Conservation (phyloP, 441 rosid genomes). For the Aquilaria agallochum region DNA sequence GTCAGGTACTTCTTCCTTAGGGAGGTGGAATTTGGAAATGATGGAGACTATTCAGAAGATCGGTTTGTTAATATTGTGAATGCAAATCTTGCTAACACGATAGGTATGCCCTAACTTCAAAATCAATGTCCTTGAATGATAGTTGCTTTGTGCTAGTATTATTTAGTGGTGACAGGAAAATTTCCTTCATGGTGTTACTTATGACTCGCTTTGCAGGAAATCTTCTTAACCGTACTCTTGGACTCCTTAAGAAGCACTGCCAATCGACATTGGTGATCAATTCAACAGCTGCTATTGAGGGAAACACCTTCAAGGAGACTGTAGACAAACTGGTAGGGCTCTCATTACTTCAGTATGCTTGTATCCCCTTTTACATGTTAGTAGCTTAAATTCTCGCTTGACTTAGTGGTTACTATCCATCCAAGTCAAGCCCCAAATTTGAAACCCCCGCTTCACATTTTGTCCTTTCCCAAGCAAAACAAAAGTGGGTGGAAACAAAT, state of each 20-base stretch:
- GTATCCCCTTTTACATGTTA: no score
- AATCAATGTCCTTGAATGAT: not conserved
- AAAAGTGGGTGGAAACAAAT: no score
- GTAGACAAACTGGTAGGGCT: constrained; percentile 66
- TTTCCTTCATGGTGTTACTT: not conserved
- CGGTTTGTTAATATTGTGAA: constrained; percentile 79
- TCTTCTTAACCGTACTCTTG: constrained; percentile 93
- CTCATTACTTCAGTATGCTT: not conserved
- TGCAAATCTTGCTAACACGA: constrained; percentile 95
- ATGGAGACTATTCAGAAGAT: constrained; percentile 95
- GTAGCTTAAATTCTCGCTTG: no score
- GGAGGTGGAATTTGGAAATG: constrained; percentile 93
- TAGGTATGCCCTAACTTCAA: constrained; percentile 37
- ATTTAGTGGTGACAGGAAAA: not conserved
- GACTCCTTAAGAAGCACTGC: constrained; percentile 88
- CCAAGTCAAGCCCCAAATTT: no score
- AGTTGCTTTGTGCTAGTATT: constrained; percentile 5
- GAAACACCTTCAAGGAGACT: constrained; percentile 54
- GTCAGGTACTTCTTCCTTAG: constrained; percentile 88
- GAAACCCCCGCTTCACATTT: no score
- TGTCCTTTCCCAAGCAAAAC: no score
- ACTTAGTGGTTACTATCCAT: no score
- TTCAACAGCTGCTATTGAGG: constrained; percentile 72
- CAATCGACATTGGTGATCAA: constrained; percentile 75
- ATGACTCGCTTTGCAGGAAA: constrained; percentile 51